These are phyloP conservation scores for Postia placenta DNA, from an alignment of 768 basidiomycete species.

Conservation along the genomic window DNA sequence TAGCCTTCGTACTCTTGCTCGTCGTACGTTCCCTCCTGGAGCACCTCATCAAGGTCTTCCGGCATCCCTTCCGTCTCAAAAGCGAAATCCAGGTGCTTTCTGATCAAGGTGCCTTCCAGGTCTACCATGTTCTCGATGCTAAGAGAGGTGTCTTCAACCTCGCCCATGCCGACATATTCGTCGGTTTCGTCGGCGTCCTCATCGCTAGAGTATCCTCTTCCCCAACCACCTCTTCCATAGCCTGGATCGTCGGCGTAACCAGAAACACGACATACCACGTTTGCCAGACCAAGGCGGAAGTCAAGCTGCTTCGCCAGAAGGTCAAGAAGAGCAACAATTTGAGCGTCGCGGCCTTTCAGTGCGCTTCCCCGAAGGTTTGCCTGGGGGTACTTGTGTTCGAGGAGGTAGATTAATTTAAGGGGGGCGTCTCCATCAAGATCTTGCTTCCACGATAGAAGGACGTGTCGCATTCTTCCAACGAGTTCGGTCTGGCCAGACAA, in stretches of 20 bases:
- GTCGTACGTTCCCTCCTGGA: conserved; percentile 14
- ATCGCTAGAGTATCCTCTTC: not conserved
- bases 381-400: conserved; percentile 30
- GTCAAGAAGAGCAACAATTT: conserved; percentile 26
- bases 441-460: conserved; percentile 33
- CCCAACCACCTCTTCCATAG: not conserved
- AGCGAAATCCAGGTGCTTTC: not conserved
- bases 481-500: conserved; percentile 23
- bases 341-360: conserved; percentile 35
- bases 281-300: conserved; percentile 32
- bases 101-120: not conserved
- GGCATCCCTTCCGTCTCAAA: not conserved
- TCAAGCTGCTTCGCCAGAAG: conserved; percentile 28
- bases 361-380: conserved; percentile 21
- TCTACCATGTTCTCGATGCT: not conserved
- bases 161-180: not conserved
- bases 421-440: conserved; percentile 17
- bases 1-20: conserved; percentile 24
- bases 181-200: not conserved
- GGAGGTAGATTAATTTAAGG: conserved; percentile 25
- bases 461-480: conserved; percentile 20
- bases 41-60: conserved; percentile 8
- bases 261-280: conserved; percentile 23
- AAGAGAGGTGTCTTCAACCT: not conserved
- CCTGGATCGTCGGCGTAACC: conserved; percentile 9